A percentile compares a stretch with the other conserved stretches of the same genome.
These are phyloP conservation scores for Letharia columbiana DNA, from an alignment of 495 filamentous ascomycete species.

Conservation along the genomic window DNA sequence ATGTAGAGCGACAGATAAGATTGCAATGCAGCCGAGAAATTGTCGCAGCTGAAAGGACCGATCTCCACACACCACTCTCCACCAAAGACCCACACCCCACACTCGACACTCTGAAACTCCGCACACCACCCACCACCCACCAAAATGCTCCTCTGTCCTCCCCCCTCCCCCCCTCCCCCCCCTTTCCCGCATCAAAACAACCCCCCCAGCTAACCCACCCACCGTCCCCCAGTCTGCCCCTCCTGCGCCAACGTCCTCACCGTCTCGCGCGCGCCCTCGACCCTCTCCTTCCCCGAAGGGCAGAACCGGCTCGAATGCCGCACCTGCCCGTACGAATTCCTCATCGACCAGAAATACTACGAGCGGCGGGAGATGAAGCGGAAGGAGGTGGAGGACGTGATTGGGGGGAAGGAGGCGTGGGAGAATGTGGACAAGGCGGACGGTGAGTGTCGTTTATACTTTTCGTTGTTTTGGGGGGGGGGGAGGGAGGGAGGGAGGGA, in stretches of 20 bases:
- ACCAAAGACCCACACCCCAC: too few relatives aligned
- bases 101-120: too few relatives aligned
- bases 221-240: slow-evolving; percentile 64
- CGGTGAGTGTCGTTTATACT: slow-evolving; percentile 37
- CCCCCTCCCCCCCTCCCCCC: not conserved
- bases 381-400: slow-evolving; percentile 83
- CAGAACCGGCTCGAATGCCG: slow-evolving; percentile 82
- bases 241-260: slow-evolving; percentile 78
- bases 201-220: slow-evolving; percentile 8
- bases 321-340: slow-evolving; percentile 82
- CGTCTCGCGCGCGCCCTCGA: slow-evolving; percentile 47
- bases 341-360: slow-evolving; percentile 62
- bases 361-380: slow-evolving; percentile 63
- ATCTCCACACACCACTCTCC: too few relatives aligned
- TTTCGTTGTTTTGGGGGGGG: slow-evolving; percentile 13
- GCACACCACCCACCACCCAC: too few relatives aligned
- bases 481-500: not conserved
- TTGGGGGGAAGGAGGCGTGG: slow-evolving; percentile 80
- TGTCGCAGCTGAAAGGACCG: too few relatives aligned
- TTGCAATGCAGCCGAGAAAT: too few relatives aligned
- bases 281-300: slow-evolving; percentile 39
- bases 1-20: too few relatives aligned
- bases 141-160: slow-evolving; percentile 60
- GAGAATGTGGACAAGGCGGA: slow-evolving; percentile 77
- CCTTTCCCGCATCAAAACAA: not conserved